Conservation (phyloP, 2,329 filamentous ascomycete species). For the Leptographium flavum region DNA sequence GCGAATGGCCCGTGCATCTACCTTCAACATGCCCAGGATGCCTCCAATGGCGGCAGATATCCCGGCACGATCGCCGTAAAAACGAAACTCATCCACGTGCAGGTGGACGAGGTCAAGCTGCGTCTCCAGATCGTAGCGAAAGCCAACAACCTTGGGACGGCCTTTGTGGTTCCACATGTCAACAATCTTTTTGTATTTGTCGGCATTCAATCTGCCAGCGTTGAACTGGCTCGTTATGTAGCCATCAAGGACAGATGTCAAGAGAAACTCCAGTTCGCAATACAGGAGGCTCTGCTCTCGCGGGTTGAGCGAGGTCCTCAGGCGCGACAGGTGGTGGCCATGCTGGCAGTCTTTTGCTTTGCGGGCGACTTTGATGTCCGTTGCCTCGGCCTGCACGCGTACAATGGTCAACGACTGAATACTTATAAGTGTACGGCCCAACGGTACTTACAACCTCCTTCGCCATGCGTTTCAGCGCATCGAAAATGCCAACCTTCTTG, state of each 20-base stretch:
- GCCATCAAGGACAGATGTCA: conserved; percentile 34
- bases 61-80: conserved; percentile 33
- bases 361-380: conserved; percentile 23
- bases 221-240: conserved; percentile 40
- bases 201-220: conserved; percentile 36
- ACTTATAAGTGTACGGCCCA: not conserved
- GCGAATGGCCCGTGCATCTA: conserved; percentile 36
- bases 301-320: conserved; percentile 36
- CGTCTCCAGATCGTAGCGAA: conserved; percentile 45
- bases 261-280: conserved; percentile 41
- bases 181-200: conserved; percentile 35
- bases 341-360: conserved; percentile 18
- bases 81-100: conserved; percentile 38
- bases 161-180: conserved; percentile 38
- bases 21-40: conserved; percentile 36
- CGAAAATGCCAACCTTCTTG: conserved; percentile 27
- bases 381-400: conserved; percentile 14
- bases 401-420: not conserved
- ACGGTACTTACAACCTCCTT: conserved; percentile 31
- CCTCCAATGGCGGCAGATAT: conserved; percentile 28
- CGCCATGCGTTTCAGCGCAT: conserved; percentile 36
- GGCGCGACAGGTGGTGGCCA: conserved; percentile 15
- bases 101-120: conserved; percentile 39
- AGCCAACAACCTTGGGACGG: conserved; percentile 39
- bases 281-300: conserved; percentile 45